phyloP scores from a whole-genome alignment of 306 rosid genomes.

The Trifolium subterraneum region DNA sequence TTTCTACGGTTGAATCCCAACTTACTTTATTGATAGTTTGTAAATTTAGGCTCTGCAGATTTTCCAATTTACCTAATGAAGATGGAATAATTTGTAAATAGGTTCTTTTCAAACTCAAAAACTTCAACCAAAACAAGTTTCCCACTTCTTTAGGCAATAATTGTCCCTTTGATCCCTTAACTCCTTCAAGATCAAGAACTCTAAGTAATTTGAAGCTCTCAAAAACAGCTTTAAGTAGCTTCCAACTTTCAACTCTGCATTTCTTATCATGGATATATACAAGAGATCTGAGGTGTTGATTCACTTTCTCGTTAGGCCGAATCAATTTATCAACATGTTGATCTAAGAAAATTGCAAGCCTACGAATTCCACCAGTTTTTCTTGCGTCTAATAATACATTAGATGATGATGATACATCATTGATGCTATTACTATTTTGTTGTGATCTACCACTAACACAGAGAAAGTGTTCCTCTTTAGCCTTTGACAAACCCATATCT shows the following conservation, averaged over 20 bases:
- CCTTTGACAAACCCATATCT: constrained; percentile 54
- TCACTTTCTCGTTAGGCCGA: constrained; percentile 4
- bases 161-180: constrained; percentile 32
- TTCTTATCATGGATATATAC: constrained; percentile 45
- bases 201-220: constrained; percentile 51
- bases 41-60: constrained; percentile 58
- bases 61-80: constrained; percentile 55
- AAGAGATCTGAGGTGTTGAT: constrained; percentile 47
- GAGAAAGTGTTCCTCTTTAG: constrained; percentile 52
- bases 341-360: constrained; percentile 51
- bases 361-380: constrained; percentile 43
- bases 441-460: constrained; percentile 22
- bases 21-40: constrained; percentile 33
- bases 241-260: constrained; percentile 31
- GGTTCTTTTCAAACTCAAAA: constrained; percentile 46
- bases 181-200: constrained; percentile 61
- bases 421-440: not conserved
- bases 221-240: constrained; percentile 27
- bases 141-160: constrained; percentile 57
- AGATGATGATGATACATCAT: constrained; percentile 25
- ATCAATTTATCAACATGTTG: constrained; percentile 19
- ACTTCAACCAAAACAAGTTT: constrained; percentile 51
- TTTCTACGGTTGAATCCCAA: constrained; percentile 47
- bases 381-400: not conserved
- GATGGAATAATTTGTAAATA: constrained; percentile 38